Conservation (phyloP, 164 flowering plant species). For the Stephania cephalantha region DNA sequence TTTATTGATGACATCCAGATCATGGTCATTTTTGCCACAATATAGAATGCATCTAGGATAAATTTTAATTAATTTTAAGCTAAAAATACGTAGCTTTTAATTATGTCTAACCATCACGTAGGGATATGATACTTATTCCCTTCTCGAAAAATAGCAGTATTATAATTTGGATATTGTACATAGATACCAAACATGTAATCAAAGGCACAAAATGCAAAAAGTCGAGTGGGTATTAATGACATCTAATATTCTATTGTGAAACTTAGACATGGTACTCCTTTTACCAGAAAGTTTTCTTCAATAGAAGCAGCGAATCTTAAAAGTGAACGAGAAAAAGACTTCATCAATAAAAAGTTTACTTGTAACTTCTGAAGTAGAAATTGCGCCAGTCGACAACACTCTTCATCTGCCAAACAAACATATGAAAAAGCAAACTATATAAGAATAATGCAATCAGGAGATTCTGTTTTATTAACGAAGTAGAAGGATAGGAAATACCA, state of each 20-base stretch:
- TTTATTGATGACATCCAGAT: too few relatives aligned
- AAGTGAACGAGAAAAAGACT: neutral
- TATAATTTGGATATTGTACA: neutral
- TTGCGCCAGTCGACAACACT: constrained; percentile 88
- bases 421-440: constrained; percentile 5
- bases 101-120: neutral
- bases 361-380: constrained; percentile 74
- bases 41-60: too few relatives aligned
- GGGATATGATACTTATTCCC: neutral
- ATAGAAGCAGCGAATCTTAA: neutral
- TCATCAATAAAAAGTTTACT: constrained; percentile 23
- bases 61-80: too few relatives aligned
- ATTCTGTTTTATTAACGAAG: neutral
- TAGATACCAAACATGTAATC: neutral
- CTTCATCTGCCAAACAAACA: constrained; percentile 49
- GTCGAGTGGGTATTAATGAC: neutral
- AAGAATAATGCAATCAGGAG: neutral
- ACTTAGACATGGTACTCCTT: neutral
- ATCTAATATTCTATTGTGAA: neutral
- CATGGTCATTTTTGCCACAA: too few relatives aligned
- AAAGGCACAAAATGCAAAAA: neutral
- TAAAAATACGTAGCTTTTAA: too few relatives aligned
- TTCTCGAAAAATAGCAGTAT: neutral
- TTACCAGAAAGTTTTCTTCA: neutral
- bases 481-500: neutral